These are phyloP conservation scores for Globisporangium ultimum DNA, from an alignment of 352 stramenopile species.

Conservation along the genomic window DNA sequence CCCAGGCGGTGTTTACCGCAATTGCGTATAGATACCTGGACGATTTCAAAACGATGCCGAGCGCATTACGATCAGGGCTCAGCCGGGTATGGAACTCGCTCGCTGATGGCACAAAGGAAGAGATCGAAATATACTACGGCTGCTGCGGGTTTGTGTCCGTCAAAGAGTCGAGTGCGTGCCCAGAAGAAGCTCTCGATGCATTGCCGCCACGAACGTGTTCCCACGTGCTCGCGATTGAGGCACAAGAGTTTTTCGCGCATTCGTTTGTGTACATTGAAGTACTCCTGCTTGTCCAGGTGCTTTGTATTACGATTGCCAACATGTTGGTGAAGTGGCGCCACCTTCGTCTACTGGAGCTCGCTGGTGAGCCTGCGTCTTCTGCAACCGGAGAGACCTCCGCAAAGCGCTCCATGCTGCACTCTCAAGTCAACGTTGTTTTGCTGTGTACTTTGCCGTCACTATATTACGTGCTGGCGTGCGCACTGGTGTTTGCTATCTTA, in stretches of 20 bases:
- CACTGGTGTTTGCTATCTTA: constrained; percentile 19
- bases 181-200: constrained; percentile 42
- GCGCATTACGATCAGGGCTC: constrained; percentile 19
- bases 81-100: constrained; percentile 28
- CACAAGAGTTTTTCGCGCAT: constrained; percentile 26
- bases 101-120: constrained; percentile 11
- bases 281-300: constrained; percentile 32
- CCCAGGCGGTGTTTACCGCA: constrained; percentile 29
- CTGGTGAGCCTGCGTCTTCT: constrained; percentile 16
- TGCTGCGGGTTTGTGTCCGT: constrained; percentile 51
- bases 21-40: constrained; percentile 38
- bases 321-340: constrained; percentile 48
- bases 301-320: constrained; percentile 35
- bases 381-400: constrained; percentile 6
- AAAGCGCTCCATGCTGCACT: constrained; percentile 27
- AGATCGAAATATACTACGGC: constrained; percentile 38
- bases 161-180: constrained; percentile 31
- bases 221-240: constrained; percentile 20
- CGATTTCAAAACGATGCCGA: constrained; percentile 33
- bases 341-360: constrained; percentile 38
- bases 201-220: constrained; percentile 38
- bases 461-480: constrained; percentile 26
- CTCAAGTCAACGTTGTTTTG: constrained; percentile 24
- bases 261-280: constrained; percentile 36
- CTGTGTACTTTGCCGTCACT: constrained; percentile 39